Base-by-base conservation (phyloP, 2,329 filamentous ascomycete genomes). In the Alternaria infectoria region DNA sequence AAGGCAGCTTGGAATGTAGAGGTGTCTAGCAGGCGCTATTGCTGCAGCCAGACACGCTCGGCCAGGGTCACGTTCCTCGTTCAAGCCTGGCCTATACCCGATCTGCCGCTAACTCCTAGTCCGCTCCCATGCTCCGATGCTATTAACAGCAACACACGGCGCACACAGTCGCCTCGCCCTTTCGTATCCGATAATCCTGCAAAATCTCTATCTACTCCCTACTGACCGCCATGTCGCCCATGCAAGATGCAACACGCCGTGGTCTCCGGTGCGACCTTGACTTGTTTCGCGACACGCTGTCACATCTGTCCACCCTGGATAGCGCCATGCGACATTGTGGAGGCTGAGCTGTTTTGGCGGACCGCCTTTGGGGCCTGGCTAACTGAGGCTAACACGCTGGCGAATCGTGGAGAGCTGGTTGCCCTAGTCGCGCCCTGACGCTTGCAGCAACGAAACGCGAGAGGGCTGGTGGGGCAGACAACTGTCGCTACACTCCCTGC, bases 301-400 rank as follows among this genome's bases (percentile, higher is more conserved):
- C 63, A 52, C 19, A 23, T n/a, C 30, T 55, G 49, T 44, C 52
- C 25, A 50, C 36, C 54, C 52, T 43, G 56, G 32, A 26, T 28
- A 26, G 32, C 23, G 25, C 51, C 2, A 23, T 50, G 57, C 47
- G 28, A 60, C 60, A 52, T 57, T 49, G 30, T 58, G 44, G 45
- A 59, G 57, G 63, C 59, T 57, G 51, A 62, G 55, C 52, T 59
- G 54, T 57, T 52, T n/a, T 40, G 25, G 55, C 56, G 47, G 60
- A 62, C 60, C 60, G 49, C 55, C 12, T 59, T 28, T 62, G 25
- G 49, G 60, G 55, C 55, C 55, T 19, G 47, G 50, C 60, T 36
- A 47, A 21, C 43, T 54, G 49, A 49, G 28, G 49, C 58, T 52
- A 23, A n/a, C 21, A 55, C 13, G 44, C 50, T 47, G 50, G 57